These are phyloP conservation scores for Escovopsis sp. DNA, from an alignment of 2,329 filamentous ascomycete species.

Conservation along the genomic window DNA sequence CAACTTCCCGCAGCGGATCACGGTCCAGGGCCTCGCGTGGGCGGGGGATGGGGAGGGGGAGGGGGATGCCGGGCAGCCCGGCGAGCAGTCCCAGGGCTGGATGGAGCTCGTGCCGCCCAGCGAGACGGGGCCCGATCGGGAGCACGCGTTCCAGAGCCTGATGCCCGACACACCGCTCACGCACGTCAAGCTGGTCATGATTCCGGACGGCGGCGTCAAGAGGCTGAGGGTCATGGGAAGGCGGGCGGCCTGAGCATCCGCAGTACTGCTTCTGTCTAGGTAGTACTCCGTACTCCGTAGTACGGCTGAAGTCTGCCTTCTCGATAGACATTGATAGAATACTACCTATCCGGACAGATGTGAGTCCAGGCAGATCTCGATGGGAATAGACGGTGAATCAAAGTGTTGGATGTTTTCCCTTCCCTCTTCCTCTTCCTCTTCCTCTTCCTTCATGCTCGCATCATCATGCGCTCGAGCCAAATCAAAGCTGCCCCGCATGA, in stretches of 20 bases:
- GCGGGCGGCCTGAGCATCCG: slow-evolving; percentile 10
- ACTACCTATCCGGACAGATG: too few relatives aligned
- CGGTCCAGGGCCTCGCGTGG: slow-evolving; percentile 48
- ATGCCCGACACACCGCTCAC: slow-evolving; percentile 50
- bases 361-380: neutral
- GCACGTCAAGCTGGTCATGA: slow-evolving; percentile 81
- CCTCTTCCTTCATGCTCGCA: too few relatives aligned
- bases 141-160: slow-evolving; percentile 49
- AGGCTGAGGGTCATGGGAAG: slow-evolving; percentile 44
- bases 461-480: too few relatives aligned
- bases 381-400: neutral
- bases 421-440: too few relatives aligned
- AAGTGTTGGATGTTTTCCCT: too few relatives aligned
- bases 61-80: slow-evolving; percentile 41
- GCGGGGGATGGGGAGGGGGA: slow-evolving; percentile 21
- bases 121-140: slow-evolving; percentile 57
- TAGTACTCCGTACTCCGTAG: too few relatives aligned
- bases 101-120: slow-evolving; percentile 48
- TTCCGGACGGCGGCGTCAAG: slow-evolving; percentile 89
- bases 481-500: too few relatives aligned
- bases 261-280: too few relatives aligned
- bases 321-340: too few relatives aligned
- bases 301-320: too few relatives aligned
- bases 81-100: slow-evolving; percentile 46
- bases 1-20: slow-evolving; percentile 68